These are phyloP conservation scores for Picea glauca DNA, from an alignment of 75 land plant genomes.

Conservation along the genomic window DNA sequence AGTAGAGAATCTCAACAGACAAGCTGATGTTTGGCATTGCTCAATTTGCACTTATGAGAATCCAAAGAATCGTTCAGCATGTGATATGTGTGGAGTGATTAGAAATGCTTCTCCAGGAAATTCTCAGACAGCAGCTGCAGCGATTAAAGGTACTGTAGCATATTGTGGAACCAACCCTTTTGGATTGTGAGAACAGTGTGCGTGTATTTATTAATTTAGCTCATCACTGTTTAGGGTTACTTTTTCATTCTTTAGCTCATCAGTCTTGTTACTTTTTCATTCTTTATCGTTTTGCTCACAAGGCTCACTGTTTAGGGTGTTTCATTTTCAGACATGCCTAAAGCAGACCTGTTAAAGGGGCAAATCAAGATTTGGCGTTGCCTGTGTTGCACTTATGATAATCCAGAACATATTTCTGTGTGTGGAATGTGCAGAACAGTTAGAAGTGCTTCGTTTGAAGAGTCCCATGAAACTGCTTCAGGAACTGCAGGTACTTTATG, in stretches of 20 bases:
- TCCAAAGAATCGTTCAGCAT: constrained; percentile 38
- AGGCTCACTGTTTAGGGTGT: background rate
- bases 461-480: background rate
- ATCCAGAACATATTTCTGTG: constrained; percentile 39
- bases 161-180: background rate
- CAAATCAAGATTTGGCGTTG: constrained; percentile 62
- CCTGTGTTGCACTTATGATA: constrained; percentile 81
- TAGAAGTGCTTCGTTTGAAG: constrained; percentile 18
- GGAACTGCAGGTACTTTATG: background rate
- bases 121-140: background rate
- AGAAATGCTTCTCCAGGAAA: constrained; percentile 14
- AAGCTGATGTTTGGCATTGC: constrained; percentile 61
- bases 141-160: constrained; percentile 1
- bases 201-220: constrained; percentile 5
- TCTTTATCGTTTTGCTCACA: background rate
- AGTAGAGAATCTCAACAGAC: background rate
- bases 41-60: constrained; percentile 87
- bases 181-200: background rate
- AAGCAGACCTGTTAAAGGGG: background rate
- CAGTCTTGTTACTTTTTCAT: background rate
- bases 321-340: background rate
- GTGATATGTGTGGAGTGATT: constrained; percentile 87
- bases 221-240: background rate
- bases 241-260: no score
- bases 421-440: constrained; percentile 90